These are phyloP conservation scores for Schizophyllum amplum DNA, from an alignment of 1,284 basidiomycete species.

Conservation along the genomic window DNA sequence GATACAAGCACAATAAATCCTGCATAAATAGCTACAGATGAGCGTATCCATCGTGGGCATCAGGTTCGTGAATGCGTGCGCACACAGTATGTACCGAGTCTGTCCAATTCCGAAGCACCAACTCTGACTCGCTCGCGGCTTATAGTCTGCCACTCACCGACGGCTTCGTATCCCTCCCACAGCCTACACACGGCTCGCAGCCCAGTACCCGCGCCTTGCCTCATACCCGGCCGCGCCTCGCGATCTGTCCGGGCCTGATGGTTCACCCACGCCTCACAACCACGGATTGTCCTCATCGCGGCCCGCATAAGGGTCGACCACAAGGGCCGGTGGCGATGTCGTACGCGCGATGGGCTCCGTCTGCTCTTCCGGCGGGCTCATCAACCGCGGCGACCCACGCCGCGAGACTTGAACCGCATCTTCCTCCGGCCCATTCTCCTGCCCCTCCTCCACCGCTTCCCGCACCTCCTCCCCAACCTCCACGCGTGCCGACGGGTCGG, in stretches of 20 bases:
- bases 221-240: too few relatives aligned
- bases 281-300: conserved; percentile 43
- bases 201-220: background rate
- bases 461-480: conserved; percentile 24
- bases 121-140: background rate
- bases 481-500: conserved; percentile 16
- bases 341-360: conserved; percentile 25
- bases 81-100: background rate
- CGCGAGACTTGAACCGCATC: conserved; percentile 7
- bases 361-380: conserved; percentile 9
- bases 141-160: too few relatives aligned
- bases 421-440: conserved; percentile 3
- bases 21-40: conserved; percentile 7
- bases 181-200: background rate
- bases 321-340: conserved; percentile 39
- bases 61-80: background rate
- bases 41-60: background rate
- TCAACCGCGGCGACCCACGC: conserved; percentile 5
- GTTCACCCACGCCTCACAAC: conserved; percentile 25
- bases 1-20: background rate
- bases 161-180: too few relatives aligned
- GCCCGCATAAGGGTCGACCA: conserved; percentile 26
- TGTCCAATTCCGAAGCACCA: background rate
- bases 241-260: too few relatives aligned
- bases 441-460: conserved; percentile 15